Conservation (phyloP, 495 filamentous ascomycete genomes). For the Penicillium longicatenatum region DNA sequence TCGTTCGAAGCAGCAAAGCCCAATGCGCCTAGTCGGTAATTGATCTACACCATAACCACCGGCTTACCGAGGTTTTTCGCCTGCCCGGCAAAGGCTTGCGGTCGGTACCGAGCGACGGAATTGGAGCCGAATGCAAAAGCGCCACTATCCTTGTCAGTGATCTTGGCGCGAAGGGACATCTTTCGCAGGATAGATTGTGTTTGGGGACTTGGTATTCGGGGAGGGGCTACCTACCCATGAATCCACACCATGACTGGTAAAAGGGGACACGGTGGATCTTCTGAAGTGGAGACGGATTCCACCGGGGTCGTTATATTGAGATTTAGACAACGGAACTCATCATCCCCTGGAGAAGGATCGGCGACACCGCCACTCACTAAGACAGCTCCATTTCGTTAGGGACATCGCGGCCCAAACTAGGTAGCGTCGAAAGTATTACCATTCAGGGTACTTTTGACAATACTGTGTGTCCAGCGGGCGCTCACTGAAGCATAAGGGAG, state of each 20-base stretch:
- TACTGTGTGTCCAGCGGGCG: no score
- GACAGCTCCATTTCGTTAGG: conserved; percentile 8
- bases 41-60: conserved; percentile 45
- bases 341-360: conserved; percentile 30
- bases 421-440: no score
- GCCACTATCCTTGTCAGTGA: no score
- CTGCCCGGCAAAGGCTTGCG: conserved; percentile 15
- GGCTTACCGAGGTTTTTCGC: conserved; percentile 26
- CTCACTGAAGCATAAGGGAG: no score
- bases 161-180: no score
- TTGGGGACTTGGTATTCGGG: no score
- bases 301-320: conserved; percentile 29
- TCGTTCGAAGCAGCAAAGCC: conserved; percentile 26
- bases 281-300: conserved; percentile 7
- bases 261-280: conserved; percentile 45
- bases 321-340: conserved; percentile 22
- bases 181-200: no score
- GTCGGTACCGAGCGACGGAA: no score
- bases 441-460: no score
- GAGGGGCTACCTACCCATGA: no score
- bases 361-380: conserved; percentile 18
- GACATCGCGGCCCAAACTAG: neutral
- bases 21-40: conserved; percentile 38
- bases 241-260: conserved; percentile 44
- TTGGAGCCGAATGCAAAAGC: no score